These are phyloP conservation scores for Yamadazyma aaseri DNA, from an alignment of 1,139 yeast genomes.

Conservation along the genomic window DNA sequence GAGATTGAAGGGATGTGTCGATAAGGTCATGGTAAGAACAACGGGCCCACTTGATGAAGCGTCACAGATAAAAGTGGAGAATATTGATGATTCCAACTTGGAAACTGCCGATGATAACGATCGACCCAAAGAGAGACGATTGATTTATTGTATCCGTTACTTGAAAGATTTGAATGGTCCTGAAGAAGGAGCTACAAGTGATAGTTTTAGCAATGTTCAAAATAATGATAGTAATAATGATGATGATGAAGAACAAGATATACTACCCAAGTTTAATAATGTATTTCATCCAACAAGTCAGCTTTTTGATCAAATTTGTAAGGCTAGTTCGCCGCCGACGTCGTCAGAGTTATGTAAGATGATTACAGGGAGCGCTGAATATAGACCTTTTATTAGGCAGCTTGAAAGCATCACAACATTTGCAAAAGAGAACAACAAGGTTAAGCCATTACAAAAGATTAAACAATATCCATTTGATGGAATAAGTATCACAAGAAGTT, in stretches of 20 bases:
- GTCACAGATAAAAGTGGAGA: not conserved
- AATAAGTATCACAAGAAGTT: conserved; percentile 52
- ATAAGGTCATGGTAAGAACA: conserved; percentile 52
- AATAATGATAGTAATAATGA: conserved; percentile 17
- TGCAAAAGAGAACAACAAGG: conserved; percentile 23
- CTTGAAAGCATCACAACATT: conserved; percentile 47
- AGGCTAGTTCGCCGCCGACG: conserved; percentile 51
- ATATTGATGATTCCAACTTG: not conserved
- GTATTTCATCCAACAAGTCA: conserved; percentile 66
- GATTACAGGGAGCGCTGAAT: conserved; percentile 55
- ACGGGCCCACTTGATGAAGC: not conserved
- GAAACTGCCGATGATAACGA: conserved; percentile 26
- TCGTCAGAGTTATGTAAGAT: conserved; percentile 50
- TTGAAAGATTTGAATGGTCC: conserved; percentile 40
- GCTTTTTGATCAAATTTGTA: conserved; percentile 46
- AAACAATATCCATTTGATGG: conserved; percentile 23
- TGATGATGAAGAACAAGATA: conserved; percentile 17
- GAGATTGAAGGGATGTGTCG: conserved; percentile 52
- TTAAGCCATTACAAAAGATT: conserved; percentile 23
- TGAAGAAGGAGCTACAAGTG: conserved; percentile 22
- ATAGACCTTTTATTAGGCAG: conserved; percentile 48
- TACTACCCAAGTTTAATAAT: conserved; percentile 39
- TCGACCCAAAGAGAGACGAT: conserved; percentile 31
- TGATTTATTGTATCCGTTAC: conserved; percentile 60
- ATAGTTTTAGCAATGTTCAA: conserved; percentile 18